Evolutionary conservation across 352 stramenopile genomes (phyloP), one percentile per base, ranked within the genome.

Genomic region (Phytophthora multivora): DNA sequence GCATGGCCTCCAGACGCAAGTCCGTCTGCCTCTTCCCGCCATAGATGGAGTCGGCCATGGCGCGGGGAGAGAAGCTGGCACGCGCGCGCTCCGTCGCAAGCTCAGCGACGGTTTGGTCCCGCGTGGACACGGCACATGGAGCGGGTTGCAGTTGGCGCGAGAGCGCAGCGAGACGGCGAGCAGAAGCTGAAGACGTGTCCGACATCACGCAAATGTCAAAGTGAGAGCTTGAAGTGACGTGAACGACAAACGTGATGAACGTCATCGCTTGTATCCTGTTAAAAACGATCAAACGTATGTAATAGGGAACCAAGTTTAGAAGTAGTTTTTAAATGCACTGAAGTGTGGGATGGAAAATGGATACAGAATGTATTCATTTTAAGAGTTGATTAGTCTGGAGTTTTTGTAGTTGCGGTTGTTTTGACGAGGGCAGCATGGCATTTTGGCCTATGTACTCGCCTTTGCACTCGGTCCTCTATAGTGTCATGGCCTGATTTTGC

Each of bases 41-140:
- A 53, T 87, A 83, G 21, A 90, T 51, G 12, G 79, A 86, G 58
- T 80, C 67, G 48, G 75, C 86, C 79, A 92, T 86, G 30, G 59
- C 61, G 49, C 76, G 80, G 46, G 74, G 42, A 16, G 66, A 74
- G 43, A 91, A 91, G 26, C 76, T 81, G 40, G 76, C 63, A 43
- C 67, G 63, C 18, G 45, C 47, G 12, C 82, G 82, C 64, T 91
- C 82, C 1, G 70, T 30, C 55, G 69, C 59, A 5, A 91, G 75
- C 57, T 91, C 82, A 2, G 56, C 56, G 50, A 76, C 71, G 21
- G 74, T 74, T 30, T 68, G 47, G 5, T 59, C 54, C 10, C 66
- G 63, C 3, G 79, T 89, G 31, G 81, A 91, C 9, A 66, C 69
- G 4, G 77, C 79, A 23, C 53, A 73, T 25, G 66, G 48, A 25